Percentiles rank a stretch among this genome's conserved stretches.
Conservation (phyloP, 129 eudicot species). For the Sambucus nigra region DNA sequence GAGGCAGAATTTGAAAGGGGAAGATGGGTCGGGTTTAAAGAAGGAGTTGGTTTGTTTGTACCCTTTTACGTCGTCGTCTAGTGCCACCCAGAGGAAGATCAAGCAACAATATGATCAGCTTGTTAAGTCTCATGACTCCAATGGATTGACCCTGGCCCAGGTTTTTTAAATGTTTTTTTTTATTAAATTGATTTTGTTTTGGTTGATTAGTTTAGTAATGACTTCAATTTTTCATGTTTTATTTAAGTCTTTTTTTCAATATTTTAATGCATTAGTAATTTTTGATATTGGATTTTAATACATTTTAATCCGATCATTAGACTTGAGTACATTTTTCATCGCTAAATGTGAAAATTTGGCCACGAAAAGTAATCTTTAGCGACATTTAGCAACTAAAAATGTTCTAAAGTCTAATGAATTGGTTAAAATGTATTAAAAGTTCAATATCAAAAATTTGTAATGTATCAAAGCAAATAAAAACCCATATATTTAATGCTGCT, state of each 20-base stretch:
- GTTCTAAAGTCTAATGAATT: too few relatives aligned
- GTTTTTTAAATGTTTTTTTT: constrained; percentile 13
- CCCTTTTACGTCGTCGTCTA: constrained; percentile 62
- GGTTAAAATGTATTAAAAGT: too few relatives aligned
- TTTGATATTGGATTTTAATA: too few relatives aligned
- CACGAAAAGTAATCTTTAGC: too few relatives aligned
- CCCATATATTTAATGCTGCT: too few relatives aligned
- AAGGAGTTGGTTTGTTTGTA: constrained; percentile 46
- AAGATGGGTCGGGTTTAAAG: constrained; percentile 8
- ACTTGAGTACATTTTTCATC: too few relatives aligned
- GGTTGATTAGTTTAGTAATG: background rate
- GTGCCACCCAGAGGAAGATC: constrained; percentile 68
- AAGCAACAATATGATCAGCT: constrained; percentile 78
- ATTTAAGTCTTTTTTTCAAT: background rate
- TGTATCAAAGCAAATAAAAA: too few relatives aligned
- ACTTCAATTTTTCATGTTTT: background rate
- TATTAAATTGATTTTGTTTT: background rate
- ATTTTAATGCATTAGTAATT: background rate
- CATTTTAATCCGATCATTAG: too few relatives aligned
- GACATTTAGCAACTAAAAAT: too few relatives aligned
- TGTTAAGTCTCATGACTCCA: constrained; percentile 58
- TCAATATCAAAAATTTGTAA: too few relatives aligned
- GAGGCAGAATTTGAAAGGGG: constrained; percentile 13
- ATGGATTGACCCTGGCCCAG: constrained; percentile 61
- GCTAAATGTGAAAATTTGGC: too few relatives aligned